Conservation (phyloP, 169 alveolate genomes). For the Amoebophrya sp. region DNA sequence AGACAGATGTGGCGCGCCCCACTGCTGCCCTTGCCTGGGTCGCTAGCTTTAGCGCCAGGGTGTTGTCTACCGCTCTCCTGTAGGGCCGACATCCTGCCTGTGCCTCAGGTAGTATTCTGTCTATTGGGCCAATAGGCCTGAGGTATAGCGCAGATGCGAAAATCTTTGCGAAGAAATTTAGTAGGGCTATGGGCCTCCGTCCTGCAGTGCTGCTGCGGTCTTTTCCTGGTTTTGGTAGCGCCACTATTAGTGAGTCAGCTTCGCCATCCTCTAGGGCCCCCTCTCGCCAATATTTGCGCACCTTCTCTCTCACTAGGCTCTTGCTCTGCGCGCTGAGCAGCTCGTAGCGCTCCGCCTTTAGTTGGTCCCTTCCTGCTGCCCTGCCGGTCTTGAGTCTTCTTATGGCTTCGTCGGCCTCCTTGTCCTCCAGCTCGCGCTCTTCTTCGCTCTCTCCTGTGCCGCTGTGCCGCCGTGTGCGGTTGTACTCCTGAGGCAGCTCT, state of each 20-base stretch:
- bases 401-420: too few species aligned
- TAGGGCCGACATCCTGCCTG: background rate
- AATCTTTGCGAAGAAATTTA: background rate
- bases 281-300: background rate
- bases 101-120: background rate
- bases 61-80: background rate
- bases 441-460: background rate
- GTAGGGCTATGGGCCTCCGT: background rate
- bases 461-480: background rate
- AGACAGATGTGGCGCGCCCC: background rate
- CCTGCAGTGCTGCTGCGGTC: background rate
- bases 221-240: background rate
- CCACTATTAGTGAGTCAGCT: background rate
- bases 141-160: background rate
- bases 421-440: background rate
- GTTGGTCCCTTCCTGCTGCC: background rate
- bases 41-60: background rate
- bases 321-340: background rate
- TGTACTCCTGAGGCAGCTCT: background rate
- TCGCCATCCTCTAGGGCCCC: background rate
- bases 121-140: background rate
- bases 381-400: background rate
- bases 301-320: background rate
- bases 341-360: background rate
- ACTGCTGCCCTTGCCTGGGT: background rate